These are phyloP conservation scores for Fusarium pininemorale DNA, from an alignment of 2,329 filamentous ascomycete species.

Conservation along the genomic window DNA sequence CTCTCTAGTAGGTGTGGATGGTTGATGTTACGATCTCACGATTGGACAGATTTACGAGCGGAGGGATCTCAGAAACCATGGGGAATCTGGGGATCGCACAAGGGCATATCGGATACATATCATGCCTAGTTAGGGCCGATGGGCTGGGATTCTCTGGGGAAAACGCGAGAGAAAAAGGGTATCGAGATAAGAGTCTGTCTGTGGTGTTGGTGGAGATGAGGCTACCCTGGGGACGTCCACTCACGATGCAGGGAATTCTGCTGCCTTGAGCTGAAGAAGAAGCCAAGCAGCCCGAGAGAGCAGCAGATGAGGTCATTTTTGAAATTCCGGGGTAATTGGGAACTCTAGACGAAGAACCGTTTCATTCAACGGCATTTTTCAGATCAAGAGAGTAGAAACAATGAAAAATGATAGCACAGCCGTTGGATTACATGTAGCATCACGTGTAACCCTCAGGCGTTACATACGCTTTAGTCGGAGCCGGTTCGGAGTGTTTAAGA, in stretches of 20 bases:
- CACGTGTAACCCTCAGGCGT: background rate
- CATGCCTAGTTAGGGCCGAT: background rate
- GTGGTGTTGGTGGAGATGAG: slow-evolving; percentile 28
- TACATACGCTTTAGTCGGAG: background rate
- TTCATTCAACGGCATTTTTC: background rate
- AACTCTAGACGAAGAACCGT: background rate
- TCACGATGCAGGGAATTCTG: slow-evolving; percentile 31
- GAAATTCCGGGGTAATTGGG: background rate
- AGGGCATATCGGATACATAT: background rate
- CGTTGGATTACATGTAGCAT: background rate
- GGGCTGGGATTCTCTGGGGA: slow-evolving; percentile 6
- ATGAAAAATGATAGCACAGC: background rate
- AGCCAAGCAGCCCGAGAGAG: slow-evolving; percentile 2
- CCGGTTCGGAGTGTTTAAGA: background rate
- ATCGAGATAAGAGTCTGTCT: background rate
- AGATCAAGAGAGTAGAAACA: background rate
- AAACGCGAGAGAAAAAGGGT: background rate
- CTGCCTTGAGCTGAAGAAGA: slow-evolving; percentile 30
- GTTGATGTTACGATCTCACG: background rate
- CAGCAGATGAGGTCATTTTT: background rate
- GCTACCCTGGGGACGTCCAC: slow-evolving; percentile 18
- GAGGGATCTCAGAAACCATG: slow-evolving; percentile 18
- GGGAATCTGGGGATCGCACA: slow-evolving; percentile 24
- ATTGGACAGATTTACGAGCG: slow-evolving; percentile 16
- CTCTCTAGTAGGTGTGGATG: background rate